Base-by-base conservation (phyloP, 257 asterid species). In the Cordia subcordata region DNA sequence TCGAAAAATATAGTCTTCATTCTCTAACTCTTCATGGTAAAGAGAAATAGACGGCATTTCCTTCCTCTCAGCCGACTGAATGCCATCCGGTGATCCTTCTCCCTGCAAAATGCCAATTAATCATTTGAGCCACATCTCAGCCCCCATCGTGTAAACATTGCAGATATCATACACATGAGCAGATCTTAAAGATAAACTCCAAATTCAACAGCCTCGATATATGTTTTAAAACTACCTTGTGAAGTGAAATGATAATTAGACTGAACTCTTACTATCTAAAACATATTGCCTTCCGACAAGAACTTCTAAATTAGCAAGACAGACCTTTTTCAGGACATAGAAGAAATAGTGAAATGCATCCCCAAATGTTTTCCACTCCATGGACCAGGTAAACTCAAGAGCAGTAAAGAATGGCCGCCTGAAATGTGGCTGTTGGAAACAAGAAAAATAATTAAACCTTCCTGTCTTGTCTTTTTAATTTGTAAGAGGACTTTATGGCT, bases 301-400 rank as follows among this genome's bases (percentile, higher is more conserved):
- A 18, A 8, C 4, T 45, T 47, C 23, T 15, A 11, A 5, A 35
- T 54, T 56, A 40, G 15, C 58, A 61, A 62, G 35, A 65, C 78
- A 10, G 11, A 92, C 99, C 99, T 92, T 92, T 73, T 81, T 87
- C 75, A 92, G 72, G 67, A 78, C 63, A 59, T 92, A 92, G 88
- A 88, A 55, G 76, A 88, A 88, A 78, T 92, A 92, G 75, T 92
- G 99, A 76, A 92, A 92, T 55, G 86, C 86, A 68, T 86, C 96
- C 8, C 97, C 99, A 64, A 92, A 88, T 57, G 99, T 88, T 57
- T 65, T 79, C 87, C 94, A 88, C 65, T 88, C 94, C 21, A 80
- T 70, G 18, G 97, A 86, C 99, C 99, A 92, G 16, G 89, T 78
- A 73, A 92, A 92, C 55, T 75, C 61, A 5, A 81, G 84, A 62